Conservation (phyloP, 2,329 filamentous ascomycete species). For the Monascus ruber region DNA sequence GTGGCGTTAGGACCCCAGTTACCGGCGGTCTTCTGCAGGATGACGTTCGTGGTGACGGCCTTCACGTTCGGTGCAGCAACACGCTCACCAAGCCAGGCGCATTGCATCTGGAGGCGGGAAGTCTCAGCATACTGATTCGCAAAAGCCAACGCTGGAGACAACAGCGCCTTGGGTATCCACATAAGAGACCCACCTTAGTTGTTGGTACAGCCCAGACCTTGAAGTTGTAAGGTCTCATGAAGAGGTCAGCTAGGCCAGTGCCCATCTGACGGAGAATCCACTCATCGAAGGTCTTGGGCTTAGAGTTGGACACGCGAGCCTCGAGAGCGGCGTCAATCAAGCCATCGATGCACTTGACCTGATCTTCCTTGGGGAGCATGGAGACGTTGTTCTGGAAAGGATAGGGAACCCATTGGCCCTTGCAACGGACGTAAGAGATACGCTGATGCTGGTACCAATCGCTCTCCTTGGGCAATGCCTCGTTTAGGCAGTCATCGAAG, state of each 20-base stretch:
- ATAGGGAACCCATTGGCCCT: slow-evolving; percentile 93
- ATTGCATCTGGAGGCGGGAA: slow-evolving; percentile 69
- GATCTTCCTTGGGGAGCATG: slow-evolving; percentile 93
- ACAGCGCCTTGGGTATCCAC: background rate
- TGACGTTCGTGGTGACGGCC: slow-evolving; percentile 82
- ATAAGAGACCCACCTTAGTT: slow-evolving; percentile 58
- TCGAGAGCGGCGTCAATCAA: slow-evolving; percentile 91
- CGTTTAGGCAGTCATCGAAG: slow-evolving; percentile 97
- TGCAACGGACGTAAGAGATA: slow-evolving; percentile 97
- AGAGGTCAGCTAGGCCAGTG: slow-evolving; percentile 77
- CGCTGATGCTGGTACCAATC: slow-evolving; percentile 98
- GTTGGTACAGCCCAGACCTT: slow-evolving; percentile 99
- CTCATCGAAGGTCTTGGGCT: slow-evolving; percentile 95
- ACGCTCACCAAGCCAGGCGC: slow-evolving; percentile 94
- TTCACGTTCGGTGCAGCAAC: slow-evolving; percentile 95
- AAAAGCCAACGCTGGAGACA: background rate
- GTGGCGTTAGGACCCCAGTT: slow-evolving; percentile 98
- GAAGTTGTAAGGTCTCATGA: slow-evolving; percentile 99
- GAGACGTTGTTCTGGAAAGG: slow-evolving; percentile 99
- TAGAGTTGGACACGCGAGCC: slow-evolving; percentile 72
- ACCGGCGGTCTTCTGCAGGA: slow-evolving; percentile 89
- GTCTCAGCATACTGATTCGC: slow-evolving; percentile 3
- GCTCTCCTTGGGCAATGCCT: slow-evolving; percentile 83
- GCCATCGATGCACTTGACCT: slow-evolving; percentile 86
- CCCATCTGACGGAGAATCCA: slow-evolving; percentile 94